These are phyloP conservation scores for Salinomyces thailandicus DNA, from an alignment of 2,329 filamentous ascomycete genomes.

Conservation along the genomic window DNA sequence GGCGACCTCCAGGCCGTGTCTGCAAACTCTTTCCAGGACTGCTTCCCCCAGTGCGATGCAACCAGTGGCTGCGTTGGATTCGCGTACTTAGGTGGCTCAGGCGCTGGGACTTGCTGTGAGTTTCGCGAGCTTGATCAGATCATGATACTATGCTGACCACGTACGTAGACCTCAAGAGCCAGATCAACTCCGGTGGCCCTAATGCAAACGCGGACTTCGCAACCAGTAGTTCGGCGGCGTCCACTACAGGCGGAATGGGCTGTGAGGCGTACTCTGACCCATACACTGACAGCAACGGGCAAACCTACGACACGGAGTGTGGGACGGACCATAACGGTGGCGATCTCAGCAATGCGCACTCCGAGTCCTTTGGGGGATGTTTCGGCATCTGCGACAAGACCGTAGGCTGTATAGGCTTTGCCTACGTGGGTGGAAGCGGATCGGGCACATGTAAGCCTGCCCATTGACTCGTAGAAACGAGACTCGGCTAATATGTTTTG, in stretches of 20 bases:
- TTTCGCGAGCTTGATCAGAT: conserved; percentile 5
- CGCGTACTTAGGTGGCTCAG: conserved; percentile 5
- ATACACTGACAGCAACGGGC: conserved; percentile 4
- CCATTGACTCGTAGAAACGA: neutral
- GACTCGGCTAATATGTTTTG: too few relatives aligned
- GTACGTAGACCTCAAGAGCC: conserved; percentile 2
- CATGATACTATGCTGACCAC: neutral
- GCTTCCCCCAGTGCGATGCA: conserved; percentile 8
- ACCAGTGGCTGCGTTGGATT: conserved; percentile 9
- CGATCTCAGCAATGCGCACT: conserved; percentile 10
- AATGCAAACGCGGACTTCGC: neutral
- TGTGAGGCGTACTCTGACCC: neutral
- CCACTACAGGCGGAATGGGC: neutral
- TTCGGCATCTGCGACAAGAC: conserved; percentile 15
- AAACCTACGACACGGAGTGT: conserved; percentile 11
- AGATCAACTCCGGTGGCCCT: neutral
- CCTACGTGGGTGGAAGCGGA: conserved; percentile 11
- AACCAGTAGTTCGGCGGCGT: neutral
- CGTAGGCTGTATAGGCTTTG: conserved; percentile 12
- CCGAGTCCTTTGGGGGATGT: conserved; percentile 15
- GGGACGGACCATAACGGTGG: conserved; percentile 14
- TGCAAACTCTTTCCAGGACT: conserved; percentile 3
- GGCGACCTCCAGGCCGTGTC: neutral
- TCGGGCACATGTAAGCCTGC: conserved; percentile 13
- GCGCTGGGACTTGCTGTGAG: conserved; percentile 8